These are phyloP conservation scores for Trichophyton rubrum DNA, from an alignment of 2,329 filamentous ascomycete species.

Conservation along the genomic window DNA sequence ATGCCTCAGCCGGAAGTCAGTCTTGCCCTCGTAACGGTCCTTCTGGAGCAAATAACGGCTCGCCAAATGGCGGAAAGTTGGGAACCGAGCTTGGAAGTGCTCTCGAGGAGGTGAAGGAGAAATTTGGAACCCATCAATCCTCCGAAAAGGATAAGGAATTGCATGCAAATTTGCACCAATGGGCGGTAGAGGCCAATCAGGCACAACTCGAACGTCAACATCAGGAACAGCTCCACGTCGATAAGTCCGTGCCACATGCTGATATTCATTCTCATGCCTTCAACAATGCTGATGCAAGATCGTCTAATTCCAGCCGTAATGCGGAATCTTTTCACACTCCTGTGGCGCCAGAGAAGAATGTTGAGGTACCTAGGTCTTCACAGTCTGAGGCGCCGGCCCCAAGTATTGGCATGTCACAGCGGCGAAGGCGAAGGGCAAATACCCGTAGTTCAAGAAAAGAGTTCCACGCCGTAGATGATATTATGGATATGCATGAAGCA, in stretches of 20 bases:
- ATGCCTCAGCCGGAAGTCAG: conserved; percentile 17
- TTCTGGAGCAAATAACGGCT: conserved; percentile 28
- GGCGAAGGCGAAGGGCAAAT: conserved; percentile 32
- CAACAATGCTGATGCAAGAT: conserved; percentile 33
- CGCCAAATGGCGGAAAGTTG: conserved; percentile 17
- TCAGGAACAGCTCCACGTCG: conserved; percentile 20
- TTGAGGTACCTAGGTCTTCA: conserved; percentile 22
- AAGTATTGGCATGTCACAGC: conserved; percentile 28
- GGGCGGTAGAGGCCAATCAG: conserved; percentile 23
- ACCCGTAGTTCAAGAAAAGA: conserved; percentile 37
- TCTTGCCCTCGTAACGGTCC: conserved; percentile 14
- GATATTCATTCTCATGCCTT: conserved; percentile 20
- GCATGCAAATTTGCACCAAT: conserved; percentile 26
- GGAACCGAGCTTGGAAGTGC: conserved; percentile 20
- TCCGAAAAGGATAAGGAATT: conserved; percentile 9
- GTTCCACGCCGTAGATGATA: conserved; percentile 52
- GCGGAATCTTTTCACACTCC: conserved; percentile 15
- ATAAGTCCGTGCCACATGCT: conserved; percentile 20
- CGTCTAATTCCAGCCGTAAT: conserved; percentile 17
- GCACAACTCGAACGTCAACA: conserved; percentile 25
- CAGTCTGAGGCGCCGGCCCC: conserved; percentile 28
- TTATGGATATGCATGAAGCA: conserved; percentile 62
- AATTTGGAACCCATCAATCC: conserved; percentile 15
- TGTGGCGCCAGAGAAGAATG: conserved; percentile 17
- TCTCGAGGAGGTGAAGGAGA: conserved; percentile 22